Conservation (phyloP, 495 filamentous ascomycete genomes). For the Penicillium paxilli region DNA sequence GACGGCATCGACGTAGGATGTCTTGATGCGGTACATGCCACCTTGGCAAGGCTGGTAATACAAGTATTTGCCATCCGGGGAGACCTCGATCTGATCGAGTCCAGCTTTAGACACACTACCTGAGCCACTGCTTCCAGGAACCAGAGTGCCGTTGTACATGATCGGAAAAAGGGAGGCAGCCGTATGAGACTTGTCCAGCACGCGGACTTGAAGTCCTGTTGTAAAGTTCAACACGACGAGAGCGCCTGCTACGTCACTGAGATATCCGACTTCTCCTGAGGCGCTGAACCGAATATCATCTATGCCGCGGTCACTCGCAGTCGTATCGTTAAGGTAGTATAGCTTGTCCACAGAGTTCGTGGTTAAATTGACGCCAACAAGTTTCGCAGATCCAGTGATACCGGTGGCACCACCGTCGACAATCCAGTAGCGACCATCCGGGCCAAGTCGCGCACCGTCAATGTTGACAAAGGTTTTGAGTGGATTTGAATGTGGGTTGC, state of each 20-base stretch:
- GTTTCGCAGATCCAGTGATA: conserved; percentile 23
- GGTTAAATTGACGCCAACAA: conserved; percentile 23
- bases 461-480: conserved; percentile 20
- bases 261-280: too few species aligned
- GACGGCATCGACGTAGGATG: conserved; percentile 12
- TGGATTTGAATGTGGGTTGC: conserved; percentile 14
- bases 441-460: conserved; percentile 27
- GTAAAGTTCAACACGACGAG: too few species aligned
- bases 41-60: conserved; percentile 31
- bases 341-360: conserved; percentile 23
- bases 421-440: conserved; percentile 27
- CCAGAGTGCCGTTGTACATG: conserved; percentile 15
- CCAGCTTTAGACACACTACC: conserved; percentile 19
- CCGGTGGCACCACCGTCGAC: conserved; percentile 24
- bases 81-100: conserved; percentile 32
- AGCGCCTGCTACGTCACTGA: too few species aligned
- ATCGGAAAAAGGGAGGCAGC: conserved; percentile 5
- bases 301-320: conserved; percentile 8
- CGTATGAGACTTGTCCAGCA: too few species aligned
- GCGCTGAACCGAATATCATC: too few species aligned
- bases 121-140: conserved; percentile 9
- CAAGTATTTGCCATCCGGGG: conserved; percentile 23
- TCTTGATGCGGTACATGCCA: conserved; percentile 26
- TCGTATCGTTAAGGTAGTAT: conserved; percentile 22
- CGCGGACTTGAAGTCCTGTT: too few species aligned